Conservation (phyloP, 352 stramenopile genomes). For the Phytophthora agathidicida region DNA sequence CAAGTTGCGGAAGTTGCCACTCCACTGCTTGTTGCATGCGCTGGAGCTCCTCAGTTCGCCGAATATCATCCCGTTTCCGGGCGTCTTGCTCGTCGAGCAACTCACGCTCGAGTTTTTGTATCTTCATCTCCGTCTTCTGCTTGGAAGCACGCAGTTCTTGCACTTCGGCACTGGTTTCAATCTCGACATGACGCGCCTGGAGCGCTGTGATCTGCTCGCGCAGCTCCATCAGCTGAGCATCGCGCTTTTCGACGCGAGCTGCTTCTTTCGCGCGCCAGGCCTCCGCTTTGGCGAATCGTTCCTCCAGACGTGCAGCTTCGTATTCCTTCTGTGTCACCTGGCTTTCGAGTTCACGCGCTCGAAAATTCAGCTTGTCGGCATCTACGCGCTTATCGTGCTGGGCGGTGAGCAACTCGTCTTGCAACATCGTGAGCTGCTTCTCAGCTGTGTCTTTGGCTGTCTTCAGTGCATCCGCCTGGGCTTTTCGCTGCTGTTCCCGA, state of each 20-base stretch:
- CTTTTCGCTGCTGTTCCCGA: constrained; percentile 52
- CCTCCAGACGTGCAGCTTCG: constrained; percentile 45
- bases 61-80: constrained; percentile 39
- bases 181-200: constrained; percentile 50
- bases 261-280: constrained; percentile 56
- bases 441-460: constrained; percentile 42
- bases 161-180: constrained; percentile 48
- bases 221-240: constrained; percentile 49
- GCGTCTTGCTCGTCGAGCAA: constrained; percentile 40
- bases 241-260: constrained; percentile 55
- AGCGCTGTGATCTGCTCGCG: constrained; percentile 52
- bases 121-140: constrained; percentile 26
- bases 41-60: constrained; percentile 40
- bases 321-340: constrained; percentile 61
- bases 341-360: constrained; percentile 52
- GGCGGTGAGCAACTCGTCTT: constrained; percentile 36
- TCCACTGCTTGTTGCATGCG: constrained; percentile 48
- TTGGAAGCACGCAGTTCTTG: constrained; percentile 48
- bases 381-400: constrained; percentile 46
- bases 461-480: constrained; percentile 34
- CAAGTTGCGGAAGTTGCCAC: constrained; percentile 58
- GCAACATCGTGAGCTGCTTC: constrained; percentile 38
- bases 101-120: constrained; percentile 34
- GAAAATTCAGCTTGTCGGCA: constrained; percentile 50
- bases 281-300: constrained; percentile 55